phyloP scores from a whole-genome alignment of 768 basidiomycete genomes.

The Boletus barrowsii region DNA sequence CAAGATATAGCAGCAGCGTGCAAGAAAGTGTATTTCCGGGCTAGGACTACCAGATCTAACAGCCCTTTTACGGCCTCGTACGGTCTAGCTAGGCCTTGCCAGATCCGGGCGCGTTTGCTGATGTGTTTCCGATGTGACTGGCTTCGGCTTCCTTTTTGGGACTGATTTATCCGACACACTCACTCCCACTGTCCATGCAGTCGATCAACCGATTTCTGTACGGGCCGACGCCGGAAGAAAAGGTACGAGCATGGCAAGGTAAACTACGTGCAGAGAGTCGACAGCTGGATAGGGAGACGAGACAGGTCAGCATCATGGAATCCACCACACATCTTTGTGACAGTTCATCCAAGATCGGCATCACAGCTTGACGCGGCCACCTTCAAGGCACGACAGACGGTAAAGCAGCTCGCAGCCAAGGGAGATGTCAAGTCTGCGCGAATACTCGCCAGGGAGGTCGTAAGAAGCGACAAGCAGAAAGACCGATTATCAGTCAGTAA shows the following conservation, averaged over 20 bases:
- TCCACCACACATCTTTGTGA: constrained; percentile 5
- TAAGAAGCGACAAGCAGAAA: constrained; percentile 92
- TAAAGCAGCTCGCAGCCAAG: constrained; percentile 88
- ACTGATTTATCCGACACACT: background rate
- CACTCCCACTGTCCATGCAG: constrained; percentile 52
- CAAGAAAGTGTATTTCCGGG: too few relatives aligned
- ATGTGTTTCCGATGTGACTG: background rate
- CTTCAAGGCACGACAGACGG: constrained; percentile 68
- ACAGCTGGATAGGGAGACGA: constrained; percentile 88
- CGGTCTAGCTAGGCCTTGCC: too few relatives aligned
- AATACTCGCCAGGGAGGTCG: constrained; percentile 91
- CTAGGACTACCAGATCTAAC: too few relatives aligned
- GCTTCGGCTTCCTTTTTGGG: constrained; percentile 14
- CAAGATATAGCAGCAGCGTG: too few relatives aligned
- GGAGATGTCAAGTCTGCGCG: constrained; percentile 92
- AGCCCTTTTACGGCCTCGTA: too few relatives aligned
- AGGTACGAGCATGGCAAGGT: constrained; percentile 85
- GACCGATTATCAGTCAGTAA: constrained; percentile 90
- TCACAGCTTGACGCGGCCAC: constrained; percentile 77
- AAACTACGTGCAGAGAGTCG: constrained; percentile 83
- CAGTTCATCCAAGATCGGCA: constrained; percentile 12
- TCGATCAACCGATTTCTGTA: constrained; percentile 91
- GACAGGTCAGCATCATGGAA: constrained; percentile 64
- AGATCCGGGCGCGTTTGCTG: too few relatives aligned
- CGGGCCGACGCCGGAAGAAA: constrained; percentile 95